Evolutionary conservation across 2,329 filamentous ascomycete species (phyloP).

Genomic region (Ophiosphaerella korrae): DNA sequence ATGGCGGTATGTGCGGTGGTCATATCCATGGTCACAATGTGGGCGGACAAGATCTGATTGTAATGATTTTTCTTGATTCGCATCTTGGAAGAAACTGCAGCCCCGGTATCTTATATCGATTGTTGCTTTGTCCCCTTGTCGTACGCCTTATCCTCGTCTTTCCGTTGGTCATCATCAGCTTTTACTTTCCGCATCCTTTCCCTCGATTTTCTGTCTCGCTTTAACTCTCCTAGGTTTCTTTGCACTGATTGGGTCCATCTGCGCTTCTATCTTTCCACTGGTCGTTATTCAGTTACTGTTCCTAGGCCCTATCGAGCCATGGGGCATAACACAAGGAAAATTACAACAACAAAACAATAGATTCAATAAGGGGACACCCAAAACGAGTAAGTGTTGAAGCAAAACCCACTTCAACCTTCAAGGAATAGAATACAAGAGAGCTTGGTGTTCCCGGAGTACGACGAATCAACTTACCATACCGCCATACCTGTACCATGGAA

Average conservation of each 20-base stretch:
- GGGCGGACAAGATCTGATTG: too few species aligned
- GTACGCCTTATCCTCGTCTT: too few species aligned
- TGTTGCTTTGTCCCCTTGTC: too few species aligned
- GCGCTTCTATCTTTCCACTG: slow-evolving; percentile 51
- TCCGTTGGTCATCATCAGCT: too few species aligned
- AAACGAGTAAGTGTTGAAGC: too few species aligned
- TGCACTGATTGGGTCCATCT: slow-evolving; percentile 47
- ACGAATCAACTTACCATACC: slow-evolving; percentile 34
- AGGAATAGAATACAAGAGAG: not conserved
- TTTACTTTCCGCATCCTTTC: not conserved
- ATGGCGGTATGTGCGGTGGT: not conserved
- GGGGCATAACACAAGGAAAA: too few species aligned
- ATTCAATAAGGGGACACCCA: too few species aligned
- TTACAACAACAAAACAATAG: too few species aligned
- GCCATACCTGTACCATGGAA: slow-evolving; percentile 31
- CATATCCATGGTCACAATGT: too few species aligned
- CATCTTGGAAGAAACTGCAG: too few species aligned
- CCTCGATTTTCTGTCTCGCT: slow-evolving; percentile 32
- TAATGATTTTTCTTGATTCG: too few species aligned
- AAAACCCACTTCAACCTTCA: not conserved
- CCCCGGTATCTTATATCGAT: too few species aligned
- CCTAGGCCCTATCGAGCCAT: not conserved
- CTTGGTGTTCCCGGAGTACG: not conserved
- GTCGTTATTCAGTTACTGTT: not conserved
- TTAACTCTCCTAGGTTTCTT: slow-evolving; percentile 51